Conservation (phyloP, 2,329 filamentous ascomycete genomes). For the Mycogone perniciosa region DNA sequence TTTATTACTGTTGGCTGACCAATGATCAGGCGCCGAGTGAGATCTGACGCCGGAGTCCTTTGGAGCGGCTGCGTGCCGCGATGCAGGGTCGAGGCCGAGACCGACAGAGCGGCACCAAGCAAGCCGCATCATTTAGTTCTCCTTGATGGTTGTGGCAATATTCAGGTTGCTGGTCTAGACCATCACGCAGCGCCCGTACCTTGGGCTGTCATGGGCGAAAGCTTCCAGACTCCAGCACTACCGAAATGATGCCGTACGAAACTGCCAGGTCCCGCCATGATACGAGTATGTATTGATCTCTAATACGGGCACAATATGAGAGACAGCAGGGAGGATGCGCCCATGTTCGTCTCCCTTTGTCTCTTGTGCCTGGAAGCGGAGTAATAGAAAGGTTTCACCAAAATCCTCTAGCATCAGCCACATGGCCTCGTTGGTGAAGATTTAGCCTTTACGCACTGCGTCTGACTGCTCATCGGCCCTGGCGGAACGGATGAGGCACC, state of each 20-base stretch:
- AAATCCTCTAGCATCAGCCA: not conserved
- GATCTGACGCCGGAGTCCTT: not conserved
- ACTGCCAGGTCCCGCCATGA: not conserved
- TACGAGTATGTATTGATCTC: not conserved
- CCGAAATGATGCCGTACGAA: not conserved
- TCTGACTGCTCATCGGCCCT: no score
- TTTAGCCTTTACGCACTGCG: no score
- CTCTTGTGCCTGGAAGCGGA: conserved; percentile 1
- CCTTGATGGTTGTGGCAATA: no score
- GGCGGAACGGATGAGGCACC: no score
- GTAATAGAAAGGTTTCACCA: conserved; percentile 5
- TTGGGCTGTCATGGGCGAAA: not conserved
- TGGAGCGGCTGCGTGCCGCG: not conserved
- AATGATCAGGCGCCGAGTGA: no score
- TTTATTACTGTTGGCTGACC: no score
- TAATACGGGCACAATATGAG: no score
- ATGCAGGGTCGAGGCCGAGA: conserved; percentile 3
- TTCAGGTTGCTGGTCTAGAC: not conserved
- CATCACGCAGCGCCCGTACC: not conserved
- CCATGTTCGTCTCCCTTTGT: not conserved
- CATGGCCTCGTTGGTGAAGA: conserved; percentile 1
- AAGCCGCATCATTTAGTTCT: not conserved
- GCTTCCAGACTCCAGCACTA: conserved; percentile 6
- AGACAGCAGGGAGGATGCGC: no score
- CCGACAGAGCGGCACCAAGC: conserved; percentile 5